Percentiles rank a stretch among this genome's conserved stretches.
Conservation (phyloP, 345 rosid genomes). For the Litchi chinensis region DNA sequence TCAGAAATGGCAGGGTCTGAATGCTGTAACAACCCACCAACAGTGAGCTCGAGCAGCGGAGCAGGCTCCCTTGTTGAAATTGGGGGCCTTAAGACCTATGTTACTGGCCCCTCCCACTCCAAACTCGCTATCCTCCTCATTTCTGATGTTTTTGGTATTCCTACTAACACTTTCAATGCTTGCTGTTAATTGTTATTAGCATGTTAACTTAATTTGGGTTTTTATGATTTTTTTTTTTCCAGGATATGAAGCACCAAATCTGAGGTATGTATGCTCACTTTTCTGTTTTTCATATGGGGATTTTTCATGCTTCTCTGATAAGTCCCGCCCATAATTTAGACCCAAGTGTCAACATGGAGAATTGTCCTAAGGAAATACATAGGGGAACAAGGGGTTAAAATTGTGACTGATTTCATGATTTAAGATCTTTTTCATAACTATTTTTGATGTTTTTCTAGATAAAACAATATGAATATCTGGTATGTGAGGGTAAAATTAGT, state of each 20-base stretch:
- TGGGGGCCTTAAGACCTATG: slow-evolving; percentile 42
- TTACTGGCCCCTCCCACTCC: slow-evolving; percentile 38
- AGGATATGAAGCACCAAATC: slow-evolving; percentile 85
- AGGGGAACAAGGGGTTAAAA: too few species aligned
- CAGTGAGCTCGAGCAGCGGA: slow-evolving; percentile 30
- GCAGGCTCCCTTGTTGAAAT: slow-evolving; percentile 34
- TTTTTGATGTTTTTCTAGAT: too few species aligned
- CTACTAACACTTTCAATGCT: neutral
- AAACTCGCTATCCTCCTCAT: slow-evolving; percentile 37
- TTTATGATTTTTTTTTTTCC: slow-evolving; percentile 5
- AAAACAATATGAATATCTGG: too few species aligned
- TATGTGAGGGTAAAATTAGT: too few species aligned
- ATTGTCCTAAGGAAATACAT: too few species aligned
- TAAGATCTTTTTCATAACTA: too few species aligned
- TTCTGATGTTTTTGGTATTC: slow-evolving; percentile 56
- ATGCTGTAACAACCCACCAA: slow-evolving; percentile 52
- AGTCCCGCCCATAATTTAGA: too few species aligned
- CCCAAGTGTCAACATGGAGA: too few species aligned
- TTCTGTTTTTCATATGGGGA: neutral
- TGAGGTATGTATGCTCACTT: slow-evolving; percentile 60
- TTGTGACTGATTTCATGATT: too few species aligned
- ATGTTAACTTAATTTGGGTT: neutral
- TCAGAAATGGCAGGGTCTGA: slow-evolving; percentile 42
- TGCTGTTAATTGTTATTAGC: neutral
- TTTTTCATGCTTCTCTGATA: neutral